phyloP scores from a whole-genome alignment of 2,329 filamentous ascomycete genomes.

The Lasiodiplodia sp. region DNA sequence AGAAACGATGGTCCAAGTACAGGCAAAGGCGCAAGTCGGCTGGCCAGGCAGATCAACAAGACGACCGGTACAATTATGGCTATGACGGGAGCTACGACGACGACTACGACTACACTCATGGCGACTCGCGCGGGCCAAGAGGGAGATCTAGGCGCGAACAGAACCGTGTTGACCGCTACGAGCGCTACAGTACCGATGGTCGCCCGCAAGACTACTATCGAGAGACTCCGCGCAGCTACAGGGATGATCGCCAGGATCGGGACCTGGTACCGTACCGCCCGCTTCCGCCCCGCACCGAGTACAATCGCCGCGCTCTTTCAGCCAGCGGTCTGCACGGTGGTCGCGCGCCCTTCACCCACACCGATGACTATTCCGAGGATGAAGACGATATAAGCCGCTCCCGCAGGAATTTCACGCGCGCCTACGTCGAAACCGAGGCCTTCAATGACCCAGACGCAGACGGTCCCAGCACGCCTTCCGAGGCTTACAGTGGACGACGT shows the following conservation, averaged over 20 bases:
- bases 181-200: constrained; percentile 6
- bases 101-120: constrained; percentile 1
- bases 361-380: constrained; percentile 22
- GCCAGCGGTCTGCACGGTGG: constrained; percentile 21
- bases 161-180: constrained; percentile 9
- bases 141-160: constrained; percentile 8
- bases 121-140: constrained; percentile 12
- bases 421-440: constrained; percentile 28
- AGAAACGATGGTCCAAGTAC: constrained; percentile 13
- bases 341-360: constrained; percentile 22
- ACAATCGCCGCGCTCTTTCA: constrained; percentile 25
- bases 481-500: constrained; percentile 17
- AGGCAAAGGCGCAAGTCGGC: constrained; percentile 26
- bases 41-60: constrained; percentile 15
- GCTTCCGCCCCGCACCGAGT: constrained; percentile 1
- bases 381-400: constrained; percentile 23
- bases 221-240: neutral
- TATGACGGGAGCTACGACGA: constrained; percentile 17
- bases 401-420: constrained; percentile 26
- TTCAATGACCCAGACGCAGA: constrained; percentile 24
- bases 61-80: constrained; percentile 1
- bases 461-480: constrained; percentile 10
- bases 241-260: neutral
- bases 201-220: constrained; percentile 1
- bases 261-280: constrained; percentile 6